Base-by-base conservation (phyloP, 2,329 filamentous ascomycete genomes). In the Fonsecaea erecta region DNA sequence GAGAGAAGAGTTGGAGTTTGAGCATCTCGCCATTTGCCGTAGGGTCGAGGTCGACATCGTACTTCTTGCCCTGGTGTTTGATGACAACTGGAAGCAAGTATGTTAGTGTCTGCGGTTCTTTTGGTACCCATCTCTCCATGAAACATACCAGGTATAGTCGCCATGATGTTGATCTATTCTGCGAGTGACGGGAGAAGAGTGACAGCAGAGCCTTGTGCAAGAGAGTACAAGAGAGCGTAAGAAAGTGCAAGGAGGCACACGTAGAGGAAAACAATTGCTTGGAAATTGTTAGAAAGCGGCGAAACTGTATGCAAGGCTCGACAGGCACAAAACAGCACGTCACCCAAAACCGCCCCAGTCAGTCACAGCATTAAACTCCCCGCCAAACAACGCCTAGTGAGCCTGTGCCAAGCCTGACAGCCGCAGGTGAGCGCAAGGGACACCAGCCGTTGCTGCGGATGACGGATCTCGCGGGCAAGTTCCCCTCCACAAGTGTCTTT, bases 41-140 rank as follows among this genome's bases (percentile, higher is more conserved):
- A 51, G 91, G 85, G 76, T 98, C 94, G 74, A 99, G 87, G 68
- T 98, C 94, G 77, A 99, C 86, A 75, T 98, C 89, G 82, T 98
- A 90, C 77, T 93, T 94, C 79, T 95, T 97, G 81, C 94, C 94
- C 76, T 93, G 89, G 77, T 99, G 94, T 80, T 96, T 98, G 72
- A 99, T 90, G 76, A 93, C 84, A 72, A 99, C 93, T 96, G 70
- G 12, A 46, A 59, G 67, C 28, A 30, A 30, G 28, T 30, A 65
- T 58, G 67, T 69, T 60, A 68, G 60, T 18, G 24, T 58, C 11
- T 28, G 21, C 35, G 35, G 11, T 3, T 54, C 8, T 24, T 9
- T 54, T n/a, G 12, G 21, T 8, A 24, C 3, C 12, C 46, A n/a
- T 1, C 37, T 35, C 34, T 5, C 26, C 12, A 53, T n/a, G n/a